Evolutionary conservation across 139 green algal species (phyloP).

Genomic region (Tetradesmus obliquus): DNA sequence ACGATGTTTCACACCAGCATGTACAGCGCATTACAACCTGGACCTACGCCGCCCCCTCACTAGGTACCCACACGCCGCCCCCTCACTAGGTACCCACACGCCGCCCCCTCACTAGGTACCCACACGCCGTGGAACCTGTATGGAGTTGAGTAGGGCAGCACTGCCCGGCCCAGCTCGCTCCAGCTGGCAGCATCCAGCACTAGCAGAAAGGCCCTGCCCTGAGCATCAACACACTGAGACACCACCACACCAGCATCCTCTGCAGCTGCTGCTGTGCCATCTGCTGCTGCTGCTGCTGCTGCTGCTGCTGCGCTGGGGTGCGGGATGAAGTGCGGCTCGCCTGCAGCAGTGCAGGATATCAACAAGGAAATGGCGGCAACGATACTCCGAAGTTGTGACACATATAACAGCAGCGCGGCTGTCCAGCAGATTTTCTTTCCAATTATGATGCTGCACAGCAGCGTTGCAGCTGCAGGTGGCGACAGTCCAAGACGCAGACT

Average conservation of each 20-base stretch:
- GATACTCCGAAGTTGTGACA: too few relatives aligned
- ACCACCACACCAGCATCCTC: slow-evolving; percentile 30
- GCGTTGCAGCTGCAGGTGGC: not conserved
- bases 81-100: too few relatives aligned
- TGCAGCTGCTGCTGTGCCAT: not conserved
- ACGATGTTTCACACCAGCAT: too few relatives aligned
- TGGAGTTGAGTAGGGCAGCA: slow-evolving; percentile 27
- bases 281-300: not conserved
- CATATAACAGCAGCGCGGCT: too few relatives aligned
- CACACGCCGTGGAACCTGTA: slow-evolving; percentile 41
- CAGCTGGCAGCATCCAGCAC: slow-evolving; percentile 30
- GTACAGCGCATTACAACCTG: not conserved
- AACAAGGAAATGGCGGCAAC: not conserved
- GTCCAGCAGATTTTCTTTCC: not conserved
- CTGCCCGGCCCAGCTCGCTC: slow-evolving; percentile 9
- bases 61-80: too few relatives aligned
- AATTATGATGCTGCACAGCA: not conserved
- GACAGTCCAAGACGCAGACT: not conserved
- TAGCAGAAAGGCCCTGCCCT: slow-evolving; percentile 8
- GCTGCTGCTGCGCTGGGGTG: not conserved
- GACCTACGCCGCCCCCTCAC: not conserved
- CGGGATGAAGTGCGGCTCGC: slow-evolving; percentile 29
- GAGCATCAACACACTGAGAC: not conserved
- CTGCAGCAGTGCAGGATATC: not conserved
- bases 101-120: not conserved